Base-by-base conservation (phyloP, 2,329 filamentous ascomycete genomes). In the Colletotrichum echinochloae region DNA sequence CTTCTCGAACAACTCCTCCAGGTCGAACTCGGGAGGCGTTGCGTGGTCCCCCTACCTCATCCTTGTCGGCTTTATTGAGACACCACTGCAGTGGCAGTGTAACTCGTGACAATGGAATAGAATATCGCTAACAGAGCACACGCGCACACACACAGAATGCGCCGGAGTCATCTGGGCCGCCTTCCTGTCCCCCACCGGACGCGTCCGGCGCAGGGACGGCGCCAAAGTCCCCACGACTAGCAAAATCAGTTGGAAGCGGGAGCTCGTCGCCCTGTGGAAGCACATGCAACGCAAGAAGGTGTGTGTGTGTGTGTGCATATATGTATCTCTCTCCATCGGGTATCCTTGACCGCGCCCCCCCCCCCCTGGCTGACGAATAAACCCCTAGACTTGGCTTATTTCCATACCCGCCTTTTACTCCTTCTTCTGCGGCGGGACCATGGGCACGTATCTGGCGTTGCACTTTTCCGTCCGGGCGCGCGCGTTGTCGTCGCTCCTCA, bases 1-100 rank as follows among this genome's bases (percentile, higher is more conserved):
- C 0, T 78, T 87, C n/a, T 83, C 77, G 1, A 77, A 86, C 44
- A 87, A 87, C 66, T 56, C 74, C 16, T 72, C 67, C 1, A 72
- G 41, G 0, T 72, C 71, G n/a, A 57, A 62, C 28, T 74, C 74
- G 8, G 77, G 78, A 23, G 77, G 74, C 49, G 71, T 79, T 20
- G 73, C 73, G 4, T 74, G 75, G 59, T 70, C 73, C 2, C 78
- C 77, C 1, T 79, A 78, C 46, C 73, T 79, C 33, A 70, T 78
- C 54, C 76, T 79, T 51, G 74, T 79, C 11, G 76, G 72, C 9
- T 66, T 79, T 49, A 76, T 68, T 73, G 23, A 16, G 63, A n/a
- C 2, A 39, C 5, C n/a, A 2, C 28, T 7, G 35, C 11, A n/a
- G n/a, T 14, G 3, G 12, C n/a, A n/a, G n/a, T n/a, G n/a, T n/a